Evolutionary conservation across 2,329 filamentous ascomycete species (phyloP).

Genomic region (Beauveria sp.): DNA sequence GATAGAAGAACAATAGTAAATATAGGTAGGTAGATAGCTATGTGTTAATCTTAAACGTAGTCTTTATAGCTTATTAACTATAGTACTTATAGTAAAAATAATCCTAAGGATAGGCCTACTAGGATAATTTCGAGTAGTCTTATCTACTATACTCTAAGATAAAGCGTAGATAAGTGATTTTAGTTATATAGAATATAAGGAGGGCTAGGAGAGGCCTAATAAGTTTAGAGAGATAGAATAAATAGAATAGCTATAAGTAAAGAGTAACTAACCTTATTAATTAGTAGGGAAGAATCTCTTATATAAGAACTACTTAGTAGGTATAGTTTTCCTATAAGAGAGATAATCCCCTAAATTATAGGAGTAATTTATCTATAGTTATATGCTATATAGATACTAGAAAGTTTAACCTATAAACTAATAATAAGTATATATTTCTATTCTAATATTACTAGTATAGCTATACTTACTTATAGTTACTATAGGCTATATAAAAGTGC

Average conservation of each 20-base stretch:
- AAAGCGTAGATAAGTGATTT: conserved; percentile 17
- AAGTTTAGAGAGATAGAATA: conserved; percentile 22
- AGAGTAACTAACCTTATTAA: not conserved
- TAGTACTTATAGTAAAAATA: conserved; percentile 27
- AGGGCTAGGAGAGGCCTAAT: conserved; percentile 20
- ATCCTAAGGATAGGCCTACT: conserved; percentile 24
- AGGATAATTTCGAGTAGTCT: conserved; percentile 21
- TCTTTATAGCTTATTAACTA: conserved; percentile 24
- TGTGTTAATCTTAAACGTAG: conserved; percentile 22
- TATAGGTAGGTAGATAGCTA: no score
- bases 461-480: no score
- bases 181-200: conserved; percentile 21
- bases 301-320: not conserved
- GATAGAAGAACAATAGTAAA: no score
- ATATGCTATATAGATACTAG: not conserved
- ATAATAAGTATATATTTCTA: no score
- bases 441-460: no score
- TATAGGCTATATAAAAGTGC: no score
- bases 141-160: conserved; percentile 19
- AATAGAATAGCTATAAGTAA: conserved; percentile 12
- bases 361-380: not conserved
- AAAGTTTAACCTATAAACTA: no score
- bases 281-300: not conserved
- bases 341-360: not conserved
- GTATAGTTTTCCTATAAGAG: not conserved